phyloP scores from a whole-genome alignment of 441 rosid genomes.

The Mallotus repandus region DNA sequence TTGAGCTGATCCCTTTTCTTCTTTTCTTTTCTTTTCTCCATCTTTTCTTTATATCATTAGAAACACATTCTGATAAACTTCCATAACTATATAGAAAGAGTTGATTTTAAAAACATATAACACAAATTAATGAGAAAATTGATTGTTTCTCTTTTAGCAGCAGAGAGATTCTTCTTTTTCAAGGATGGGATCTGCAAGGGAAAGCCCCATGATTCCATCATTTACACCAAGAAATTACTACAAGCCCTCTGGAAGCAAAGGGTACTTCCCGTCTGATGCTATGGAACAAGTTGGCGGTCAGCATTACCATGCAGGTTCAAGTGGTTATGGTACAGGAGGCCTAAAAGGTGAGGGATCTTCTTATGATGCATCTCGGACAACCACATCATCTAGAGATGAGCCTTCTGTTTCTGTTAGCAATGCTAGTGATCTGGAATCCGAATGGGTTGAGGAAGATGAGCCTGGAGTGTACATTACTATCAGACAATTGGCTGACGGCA shows the following conservation, averaged over 20 bases:
- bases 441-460: conserved; percentile 94
- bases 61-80: too few relatives aligned
- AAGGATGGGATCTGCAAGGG: conserved; percentile 71
- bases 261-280: conserved; percentile 30
- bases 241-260: conserved; percentile 48
- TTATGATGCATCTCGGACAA: conserved; percentile 66
- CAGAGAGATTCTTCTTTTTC: conserved; percentile 87
- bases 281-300: conserved; percentile 43
- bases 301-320: conserved; percentile 50
- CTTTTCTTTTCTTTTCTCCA: too few relatives aligned
- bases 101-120: not conserved
- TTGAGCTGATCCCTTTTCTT: too few relatives aligned
- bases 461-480: conserved; percentile 96
- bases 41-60: too few relatives aligned
- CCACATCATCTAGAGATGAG: conserved; percentile 89
- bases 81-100: not conserved
- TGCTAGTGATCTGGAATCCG: conserved; percentile 88
- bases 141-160: conserved; percentile 18
- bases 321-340: conserved; percentile 46
- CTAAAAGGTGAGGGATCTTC: conserved; percentile 44
- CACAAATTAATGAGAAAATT: not conserved
- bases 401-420: conserved; percentile 81
- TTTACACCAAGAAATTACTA: conserved; percentile 70
- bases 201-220: conserved; percentile 60
- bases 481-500: conserved; percentile 85